Base-by-base conservation (phyloP, 1,284 basidiomycete genomes). In the Fomes fomentarius region DNA sequence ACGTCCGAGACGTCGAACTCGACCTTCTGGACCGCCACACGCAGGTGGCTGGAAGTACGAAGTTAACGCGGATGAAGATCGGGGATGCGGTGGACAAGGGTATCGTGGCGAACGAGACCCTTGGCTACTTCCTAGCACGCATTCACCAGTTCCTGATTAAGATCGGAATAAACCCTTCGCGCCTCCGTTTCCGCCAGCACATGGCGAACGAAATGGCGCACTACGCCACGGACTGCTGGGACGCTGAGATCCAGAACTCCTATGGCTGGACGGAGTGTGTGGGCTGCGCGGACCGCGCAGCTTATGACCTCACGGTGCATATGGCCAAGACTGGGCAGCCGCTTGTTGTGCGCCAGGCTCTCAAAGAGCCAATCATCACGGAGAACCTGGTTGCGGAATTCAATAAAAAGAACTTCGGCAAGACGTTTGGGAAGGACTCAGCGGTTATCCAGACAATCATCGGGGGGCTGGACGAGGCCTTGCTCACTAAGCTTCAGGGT, bases 171-270 rank as follows among this genome's bases (percentile, higher is more conserved):
- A 82, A 97, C 77, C 85, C 89, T n/a, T 62, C 69, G 37, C 84
- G 94, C 10, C 76, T 98, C 59, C 86, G 96, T 54, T 98, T 98
- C 85, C 84, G 96, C 33, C 96, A 98, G 71, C 96, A 98, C 75
- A 98, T 98, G 95, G 83, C 75, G 56, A 94, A 93, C 76, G 96
- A 98, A 78, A 98, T 98, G 97, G 96, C 96, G 0, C 96, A 99
- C 74, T 99, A 99, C 72, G 96, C 96, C 54, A 85, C 94, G 28
- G 96, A 99, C 76, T 99, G 96, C 76, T 99, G 96, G 96, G 96
- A 99, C 71, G 96, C 96, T 54, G 96, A 99, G 78, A 98, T 99
- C 62, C 83, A 95, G 66, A 96, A 93, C 51, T 91, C 92, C 43
- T 91, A 88, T 65, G 96, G 96, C 47, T 99, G 97, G 97, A 96